phyloP scores from a whole-genome alignment of 2,329 filamentous ascomycete genomes.

The Xylaria hypoxylon region DNA sequence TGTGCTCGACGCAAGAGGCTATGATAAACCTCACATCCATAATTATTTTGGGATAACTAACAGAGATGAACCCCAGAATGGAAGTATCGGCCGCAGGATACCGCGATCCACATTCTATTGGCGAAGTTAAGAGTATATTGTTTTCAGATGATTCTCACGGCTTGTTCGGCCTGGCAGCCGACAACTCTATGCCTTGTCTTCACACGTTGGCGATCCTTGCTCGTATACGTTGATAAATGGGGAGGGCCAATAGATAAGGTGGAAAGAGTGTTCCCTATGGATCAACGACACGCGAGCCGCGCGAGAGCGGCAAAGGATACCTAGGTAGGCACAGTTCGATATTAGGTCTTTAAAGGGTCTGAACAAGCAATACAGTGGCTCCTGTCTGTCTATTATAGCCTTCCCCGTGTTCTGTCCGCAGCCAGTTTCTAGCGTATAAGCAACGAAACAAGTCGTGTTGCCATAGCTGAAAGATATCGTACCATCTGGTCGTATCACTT shows the following conservation, averaged over 20 bases:
- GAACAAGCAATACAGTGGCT: neutral
- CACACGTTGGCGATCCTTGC: constrained; percentile 35
- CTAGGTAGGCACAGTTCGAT: constrained; percentile 12
- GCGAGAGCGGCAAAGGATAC: neutral
- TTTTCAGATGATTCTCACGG: constrained; percentile 34
- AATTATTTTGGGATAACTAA: constrained; percentile 12
- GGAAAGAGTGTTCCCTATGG: constrained; percentile 26
- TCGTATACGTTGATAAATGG: constrained; percentile 25
- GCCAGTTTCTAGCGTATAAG: neutral
- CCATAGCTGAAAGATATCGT: constrained; percentile 33
- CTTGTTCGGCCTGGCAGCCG: constrained; percentile 40
- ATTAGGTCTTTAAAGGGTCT: constrained; percentile 5
- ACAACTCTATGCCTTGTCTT: constrained; percentile 26
- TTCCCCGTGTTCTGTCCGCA: neutral
- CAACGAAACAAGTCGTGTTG: constrained; percentile 23
- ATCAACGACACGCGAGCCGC: constrained; percentile 30
- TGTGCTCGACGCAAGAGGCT: neutral
- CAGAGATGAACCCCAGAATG: constrained; percentile 22
- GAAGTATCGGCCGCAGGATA: constrained; percentile 30
- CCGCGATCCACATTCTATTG: constrained; percentile 34
- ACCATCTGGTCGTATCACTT: constrained; percentile 20
- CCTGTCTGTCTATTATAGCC: neutral
- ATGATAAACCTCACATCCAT: constrained; percentile 8
- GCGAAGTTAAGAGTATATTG: constrained; percentile 38
- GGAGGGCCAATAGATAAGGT: constrained; percentile 29